Evolutionary conservation across 345 rosid genomes (phyloP).

Genomic region (thale cress (Arabidopsis thaliana)): TAIR10.1 NC_003074.8:5654001-5654500

Average conservation of each 20-base stretch:
- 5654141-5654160: conserved; percentile 74
- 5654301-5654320: conserved; percentile 77
- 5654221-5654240: not conserved
- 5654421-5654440: not conserved
- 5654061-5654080: conserved; percentile 40
- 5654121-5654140: conserved; percentile 83
- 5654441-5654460: conserved; percentile 12
- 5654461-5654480: conserved; percentile 50
- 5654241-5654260: not conserved
- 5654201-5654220: not conserved
- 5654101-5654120: conserved; percentile 95
- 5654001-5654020: conserved; percentile 36
- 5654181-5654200: not conserved
- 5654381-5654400: conserved; percentile 72
- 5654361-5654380: conserved; percentile 78
- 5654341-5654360: conserved; percentile 72
- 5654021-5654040: conserved; percentile 24
- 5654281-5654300: conserved; percentile 71
- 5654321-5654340: conserved; percentile 68
- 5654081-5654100: conserved; percentile 90
- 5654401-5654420: conserved; percentile 23
- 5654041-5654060: not conserved
- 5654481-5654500: conserved; percentile 92
- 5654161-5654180: conserved; percentile 78
- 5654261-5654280: conserved; percentile 71